phyloP scores from a whole-genome alignment of 2,329 filamentous ascomycete genomes.

The Ambrosiella cleistominuta region DNA sequence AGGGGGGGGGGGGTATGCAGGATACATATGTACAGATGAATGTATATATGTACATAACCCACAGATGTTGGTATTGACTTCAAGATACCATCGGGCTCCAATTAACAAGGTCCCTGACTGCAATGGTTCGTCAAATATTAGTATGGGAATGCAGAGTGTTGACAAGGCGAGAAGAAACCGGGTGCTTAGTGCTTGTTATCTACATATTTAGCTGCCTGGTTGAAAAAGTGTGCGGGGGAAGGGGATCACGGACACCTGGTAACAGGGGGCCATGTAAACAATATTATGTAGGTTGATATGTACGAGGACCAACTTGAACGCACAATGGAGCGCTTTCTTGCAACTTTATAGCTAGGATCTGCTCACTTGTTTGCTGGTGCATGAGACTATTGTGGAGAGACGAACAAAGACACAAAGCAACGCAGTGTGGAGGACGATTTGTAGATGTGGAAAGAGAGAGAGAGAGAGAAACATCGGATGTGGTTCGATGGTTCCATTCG shows the following conservation, averaged over 20 bases:
- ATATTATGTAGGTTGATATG: constrained; percentile 5
- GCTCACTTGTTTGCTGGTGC: background rate
- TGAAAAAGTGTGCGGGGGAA: background rate
- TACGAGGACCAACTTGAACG: background rate
- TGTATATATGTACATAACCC: too few species aligned
- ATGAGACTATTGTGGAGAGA: background rate
- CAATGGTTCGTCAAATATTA: background rate
- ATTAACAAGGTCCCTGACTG: background rate
- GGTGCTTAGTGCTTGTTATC: background rate
- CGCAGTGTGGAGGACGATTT: background rate
- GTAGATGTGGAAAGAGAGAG: background rate
- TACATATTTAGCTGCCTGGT: too few species aligned
- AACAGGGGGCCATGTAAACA: background rate
- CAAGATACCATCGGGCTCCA: background rate
- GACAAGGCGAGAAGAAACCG: background rate
- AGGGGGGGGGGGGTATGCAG: too few species aligned
- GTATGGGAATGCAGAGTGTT: background rate
- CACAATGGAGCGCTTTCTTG: constrained; percentile 1
- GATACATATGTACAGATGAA: too few species aligned
- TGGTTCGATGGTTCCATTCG: background rate
- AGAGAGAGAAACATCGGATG: background rate
- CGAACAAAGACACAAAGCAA: background rate
- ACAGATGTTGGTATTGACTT: background rate
- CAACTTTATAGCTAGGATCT: background rate
- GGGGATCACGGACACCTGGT: background rate